These are phyloP conservation scores for Trametes villosa DNA, from an alignment of 768 basidiomycete species.

Conservation along the genomic window DNA sequence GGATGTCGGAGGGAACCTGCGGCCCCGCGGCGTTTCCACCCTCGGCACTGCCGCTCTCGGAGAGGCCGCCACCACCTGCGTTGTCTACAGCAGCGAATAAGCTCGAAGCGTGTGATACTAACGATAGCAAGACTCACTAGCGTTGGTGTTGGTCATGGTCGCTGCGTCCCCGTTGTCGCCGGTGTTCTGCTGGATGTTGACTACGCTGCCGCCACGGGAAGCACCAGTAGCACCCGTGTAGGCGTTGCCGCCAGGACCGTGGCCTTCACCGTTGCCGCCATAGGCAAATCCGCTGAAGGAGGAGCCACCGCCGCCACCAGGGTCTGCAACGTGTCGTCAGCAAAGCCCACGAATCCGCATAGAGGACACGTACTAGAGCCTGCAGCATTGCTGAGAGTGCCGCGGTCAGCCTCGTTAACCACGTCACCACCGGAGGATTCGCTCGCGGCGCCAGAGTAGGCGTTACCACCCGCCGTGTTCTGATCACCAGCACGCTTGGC, in stretches of 20 bases:
- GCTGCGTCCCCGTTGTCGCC: background rate
- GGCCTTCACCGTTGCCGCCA: constrained; percentile 26
- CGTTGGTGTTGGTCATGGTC: constrained; percentile 20
- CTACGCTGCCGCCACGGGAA: constrained; percentile 22
- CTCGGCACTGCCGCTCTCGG: constrained; percentile 24
- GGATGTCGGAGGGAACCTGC: background rate
- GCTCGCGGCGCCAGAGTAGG: constrained; percentile 30
- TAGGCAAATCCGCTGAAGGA: constrained; percentile 25
- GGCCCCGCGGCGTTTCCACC: constrained; percentile 21
- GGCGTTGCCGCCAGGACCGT: constrained; percentile 27
- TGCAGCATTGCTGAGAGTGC: constrained; percentile 20
- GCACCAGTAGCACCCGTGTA: constrained; percentile 22
- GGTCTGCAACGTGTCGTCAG: constrained; percentile 11
- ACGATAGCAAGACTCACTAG: constrained; percentile 3
- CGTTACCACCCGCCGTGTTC: constrained; percentile 32
- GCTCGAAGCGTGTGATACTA: background rate
- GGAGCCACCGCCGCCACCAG: constrained; percentile 20
- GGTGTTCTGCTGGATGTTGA: constrained; percentile 6
- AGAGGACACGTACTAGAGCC: constrained; percentile 21
- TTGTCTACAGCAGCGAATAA: constrained; percentile 5
- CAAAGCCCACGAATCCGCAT: background rate
- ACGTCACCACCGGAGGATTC: constrained; percentile 29
- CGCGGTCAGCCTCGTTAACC: constrained; percentile 13
- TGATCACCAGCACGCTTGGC: constrained; percentile 30
- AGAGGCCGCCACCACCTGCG: constrained; percentile 21